Percentiles rank a stretch among this genome's conserved stretches.
phyloP scores from a whole-genome alignment of 2,329 filamentous ascomycete genomes.

The Beauveria varroae region DNA sequence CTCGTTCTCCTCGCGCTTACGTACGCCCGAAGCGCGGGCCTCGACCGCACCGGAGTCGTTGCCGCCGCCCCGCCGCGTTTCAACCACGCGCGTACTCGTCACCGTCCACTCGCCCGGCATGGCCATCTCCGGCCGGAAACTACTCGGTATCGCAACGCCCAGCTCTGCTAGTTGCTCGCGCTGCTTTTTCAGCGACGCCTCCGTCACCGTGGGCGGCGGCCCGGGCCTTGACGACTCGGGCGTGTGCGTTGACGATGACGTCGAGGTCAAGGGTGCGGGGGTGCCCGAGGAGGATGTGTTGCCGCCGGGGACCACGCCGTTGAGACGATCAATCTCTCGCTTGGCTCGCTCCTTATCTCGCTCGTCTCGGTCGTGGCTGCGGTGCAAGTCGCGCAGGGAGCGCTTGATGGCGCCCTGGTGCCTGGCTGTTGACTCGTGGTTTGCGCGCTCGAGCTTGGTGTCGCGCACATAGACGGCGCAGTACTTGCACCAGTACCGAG shows the following conservation, averaged over 20 bases:
- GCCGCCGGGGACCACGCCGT: constrained; percentile 58
- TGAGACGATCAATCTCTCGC: constrained; percentile 77
- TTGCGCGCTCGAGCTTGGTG: constrained; percentile 79
- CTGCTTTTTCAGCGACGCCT: constrained; percentile 71
- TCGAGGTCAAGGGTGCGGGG: constrained; percentile 10
- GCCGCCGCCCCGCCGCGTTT: constrained; percentile 33
- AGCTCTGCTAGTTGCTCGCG: constrained; percentile 81
- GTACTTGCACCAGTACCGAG: constrained; percentile 97
- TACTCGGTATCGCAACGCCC: constrained; percentile 76
- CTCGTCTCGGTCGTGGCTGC: constrained; percentile 70
- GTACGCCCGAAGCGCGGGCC: constrained; percentile 46
- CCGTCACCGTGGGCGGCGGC: constrained; percentile 27
- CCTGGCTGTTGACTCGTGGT: constrained; percentile 80
- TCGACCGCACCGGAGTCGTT: constrained; percentile 34
- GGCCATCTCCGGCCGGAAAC: constrained; percentile 72
- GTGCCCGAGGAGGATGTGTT: constrained; percentile 23
- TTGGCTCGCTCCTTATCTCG: constrained; percentile 76
- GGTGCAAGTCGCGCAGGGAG: constrained; percentile 82
- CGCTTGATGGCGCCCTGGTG: constrained; percentile 84
- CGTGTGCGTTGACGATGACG: background rate
- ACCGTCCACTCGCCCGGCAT: constrained; percentile 85
- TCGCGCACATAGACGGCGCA: constrained; percentile 87
- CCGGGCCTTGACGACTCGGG: constrained; percentile 3
- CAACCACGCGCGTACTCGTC: constrained; percentile 53
- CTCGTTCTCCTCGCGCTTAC: constrained; percentile 55